phyloP scores from a whole-genome alignment of 805 yeast species.

The Kodamaea nitidulidarum region DNA sequence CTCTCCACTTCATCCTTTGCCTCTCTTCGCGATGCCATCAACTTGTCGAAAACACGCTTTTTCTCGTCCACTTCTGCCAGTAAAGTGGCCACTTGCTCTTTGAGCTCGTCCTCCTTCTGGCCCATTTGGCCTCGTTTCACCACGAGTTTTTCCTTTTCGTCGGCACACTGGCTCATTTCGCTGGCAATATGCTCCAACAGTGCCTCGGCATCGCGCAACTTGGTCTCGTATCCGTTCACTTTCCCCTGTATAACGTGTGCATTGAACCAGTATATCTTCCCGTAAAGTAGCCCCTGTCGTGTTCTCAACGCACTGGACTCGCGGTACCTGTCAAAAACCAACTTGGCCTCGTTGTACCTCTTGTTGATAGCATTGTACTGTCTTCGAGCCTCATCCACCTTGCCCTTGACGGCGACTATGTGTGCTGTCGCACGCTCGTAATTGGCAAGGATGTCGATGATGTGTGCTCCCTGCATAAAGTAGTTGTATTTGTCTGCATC shows the following conservation, averaged over 20 bases:
- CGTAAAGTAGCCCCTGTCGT: slow-evolving; percentile 32
- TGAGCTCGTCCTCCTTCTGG: slow-evolving; percentile 8
- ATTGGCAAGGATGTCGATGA: slow-evolving; percentile 61
- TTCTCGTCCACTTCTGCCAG: slow-evolving; percentile 23
- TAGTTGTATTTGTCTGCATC: slow-evolving; percentile 67
- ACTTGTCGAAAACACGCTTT: slow-evolving; percentile 35
- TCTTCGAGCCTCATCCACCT: slow-evolving; percentile 23
- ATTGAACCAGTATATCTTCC: slow-evolving; percentile 42
- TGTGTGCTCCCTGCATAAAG: slow-evolving; percentile 77
- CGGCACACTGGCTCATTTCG: slow-evolving; percentile 3
- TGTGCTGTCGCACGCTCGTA: slow-evolving; percentile 32
- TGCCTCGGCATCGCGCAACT: slow-evolving; percentile 1
- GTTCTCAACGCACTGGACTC: slow-evolving; percentile 32
- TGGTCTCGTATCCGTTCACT: slow-evolving; percentile 14
- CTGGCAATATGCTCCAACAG: slow-evolving; percentile 6
- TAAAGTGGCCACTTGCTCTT: slow-evolving; percentile 16
- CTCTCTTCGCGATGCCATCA: slow-evolving; percentile 19
- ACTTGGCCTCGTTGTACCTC: slow-evolving; percentile 27
- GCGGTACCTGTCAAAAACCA: slow-evolving; percentile 30
- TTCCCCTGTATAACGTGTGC: slow-evolving; percentile 28
- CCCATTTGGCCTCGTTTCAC: not conserved
- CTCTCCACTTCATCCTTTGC: slow-evolving; percentile 14
- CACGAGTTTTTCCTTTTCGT: slow-evolving; percentile 8
- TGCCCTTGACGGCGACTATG: slow-evolving; percentile 26
- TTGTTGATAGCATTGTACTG: slow-evolving; percentile 23